phyloP scores from a whole-genome alignment of 2,329 filamentous ascomycete species.

The Cordyceps militaris region DNA sequence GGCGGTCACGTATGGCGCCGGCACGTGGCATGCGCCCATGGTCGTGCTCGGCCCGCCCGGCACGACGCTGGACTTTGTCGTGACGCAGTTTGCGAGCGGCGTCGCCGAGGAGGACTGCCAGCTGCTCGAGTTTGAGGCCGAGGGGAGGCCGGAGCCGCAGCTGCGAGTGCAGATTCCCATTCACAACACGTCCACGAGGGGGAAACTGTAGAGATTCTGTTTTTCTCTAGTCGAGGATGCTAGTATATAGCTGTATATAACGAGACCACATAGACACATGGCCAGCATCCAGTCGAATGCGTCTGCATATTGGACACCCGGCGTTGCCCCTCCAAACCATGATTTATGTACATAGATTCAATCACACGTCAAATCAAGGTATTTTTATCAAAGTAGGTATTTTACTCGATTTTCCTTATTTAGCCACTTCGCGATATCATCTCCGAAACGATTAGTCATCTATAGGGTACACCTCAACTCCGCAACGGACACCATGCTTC shows the following conservation, averaged over 20 bases:
- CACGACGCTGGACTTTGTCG: conserved; percentile 72
- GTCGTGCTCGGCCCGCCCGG: conserved; percentile 61
- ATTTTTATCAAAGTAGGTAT: not conserved
- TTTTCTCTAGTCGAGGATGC: not conserved
- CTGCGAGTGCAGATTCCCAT: conserved; percentile 29
- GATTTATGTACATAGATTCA: not conserved
- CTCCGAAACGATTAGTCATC: conserved; percentile 6
- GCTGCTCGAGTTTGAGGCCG: conserved; percentile 48
- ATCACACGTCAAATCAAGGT: not conserved
- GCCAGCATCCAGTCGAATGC: not conserved
- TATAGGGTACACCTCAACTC: not conserved
- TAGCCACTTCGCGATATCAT: not conserved
- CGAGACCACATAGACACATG: not conserved
- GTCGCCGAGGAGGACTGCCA: conserved; percentile 82
- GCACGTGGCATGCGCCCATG: conserved; percentile 97
- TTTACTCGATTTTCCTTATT: not conserved
- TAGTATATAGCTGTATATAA: not conserved
- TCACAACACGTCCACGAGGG: conserved; percentile 5
- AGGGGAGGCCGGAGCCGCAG: conserved; percentile 32
- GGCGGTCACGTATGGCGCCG: conserved; percentile 85
- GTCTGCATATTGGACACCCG: not conserved
- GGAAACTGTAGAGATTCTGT: conserved; percentile 11
- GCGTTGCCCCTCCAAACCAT: not conserved
- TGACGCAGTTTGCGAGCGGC: conserved; percentile 83
- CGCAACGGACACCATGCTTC: not conserved